These are phyloP conservation scores for Aspergillus hancockii DNA, from an alignment of 495 filamentous ascomycete genomes.

Conservation along the genomic window DNA sequence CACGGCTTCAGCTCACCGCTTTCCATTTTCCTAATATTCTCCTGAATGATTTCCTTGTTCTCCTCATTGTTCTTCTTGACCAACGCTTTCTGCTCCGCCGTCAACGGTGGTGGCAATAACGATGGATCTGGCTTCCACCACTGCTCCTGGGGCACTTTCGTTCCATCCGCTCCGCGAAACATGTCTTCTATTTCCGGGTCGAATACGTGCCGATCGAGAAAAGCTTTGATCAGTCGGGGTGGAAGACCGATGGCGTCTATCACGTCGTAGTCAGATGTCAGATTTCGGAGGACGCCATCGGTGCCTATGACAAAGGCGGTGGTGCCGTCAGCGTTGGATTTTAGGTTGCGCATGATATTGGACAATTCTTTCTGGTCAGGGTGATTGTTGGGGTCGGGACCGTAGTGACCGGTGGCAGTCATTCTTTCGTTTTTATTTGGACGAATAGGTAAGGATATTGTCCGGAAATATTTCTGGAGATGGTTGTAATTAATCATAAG, in stretches of 20 bases:
- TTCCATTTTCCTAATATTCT: conserved; percentile 4
- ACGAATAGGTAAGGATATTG: not conserved
- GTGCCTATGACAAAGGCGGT: not conserved
- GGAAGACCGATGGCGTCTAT: conserved; percentile 7
- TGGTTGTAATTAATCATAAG: not conserved
- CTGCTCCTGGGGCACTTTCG: conserved; percentile 7
- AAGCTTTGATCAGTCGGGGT: conserved; percentile 5
- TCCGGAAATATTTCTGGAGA: not conserved
- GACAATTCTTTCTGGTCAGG: not conserved
- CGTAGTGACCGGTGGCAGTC: not conserved
- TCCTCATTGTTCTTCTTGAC: conserved; percentile 3
- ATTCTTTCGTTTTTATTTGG: not conserved
- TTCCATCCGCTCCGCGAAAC: conserved; percentile 9
- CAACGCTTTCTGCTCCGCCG: conserved; percentile 4
- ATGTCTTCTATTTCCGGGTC: not conserved
- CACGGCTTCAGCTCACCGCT: not conserved
- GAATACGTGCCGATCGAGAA: conserved; percentile 3
- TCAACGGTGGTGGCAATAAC: conserved; percentile 2
- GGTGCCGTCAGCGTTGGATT: not conserved
- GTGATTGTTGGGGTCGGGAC: not conserved
- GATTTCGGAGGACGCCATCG: conserved; percentile 10
- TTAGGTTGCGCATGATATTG: not conserved
- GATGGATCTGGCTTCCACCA: conserved; percentile 8
- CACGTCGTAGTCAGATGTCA: not conserved
- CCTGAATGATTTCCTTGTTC: conserved; percentile 4